A percentile compares a stretch with the other conserved stretches of the same genome.
Evolutionary conservation across 2,329 filamentous ascomycete genomes (phyloP).

Genomic region (Erysiphe neolycopersici): DNA sequence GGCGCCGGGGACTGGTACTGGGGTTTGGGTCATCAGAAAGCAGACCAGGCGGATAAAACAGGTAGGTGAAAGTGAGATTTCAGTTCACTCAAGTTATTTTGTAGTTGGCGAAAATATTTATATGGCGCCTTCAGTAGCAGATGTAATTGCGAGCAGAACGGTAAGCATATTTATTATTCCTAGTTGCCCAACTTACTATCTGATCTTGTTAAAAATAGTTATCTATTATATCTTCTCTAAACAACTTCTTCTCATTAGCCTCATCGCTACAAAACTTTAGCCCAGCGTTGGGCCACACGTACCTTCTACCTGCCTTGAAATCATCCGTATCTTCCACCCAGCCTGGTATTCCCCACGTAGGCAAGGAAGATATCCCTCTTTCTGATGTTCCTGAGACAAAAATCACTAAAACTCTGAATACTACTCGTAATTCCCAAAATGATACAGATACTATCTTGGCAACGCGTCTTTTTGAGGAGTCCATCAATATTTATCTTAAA

Average conservation of each 20-base stretch:
- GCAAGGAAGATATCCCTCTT: conserved; percentile 18
- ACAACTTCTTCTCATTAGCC: conserved; percentile 13
- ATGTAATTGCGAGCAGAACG: conserved; percentile 30
- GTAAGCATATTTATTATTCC: conserved; percentile 16
- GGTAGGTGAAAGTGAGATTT: conserved; percentile 29
- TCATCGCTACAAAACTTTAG: conserved; percentile 18
- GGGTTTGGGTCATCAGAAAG: conserved; percentile 44
- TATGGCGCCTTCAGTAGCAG: conserved; percentile 33
- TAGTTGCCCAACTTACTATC: neutral
- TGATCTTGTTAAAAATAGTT: conserved; percentile 2
- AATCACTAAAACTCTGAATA: neutral
- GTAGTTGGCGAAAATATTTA: conserved; percentile 40
- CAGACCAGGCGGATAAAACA: conserved; percentile 32
- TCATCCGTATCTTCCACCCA: conserved; percentile 6
- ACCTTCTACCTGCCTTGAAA: conserved; percentile 8
- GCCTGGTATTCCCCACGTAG: conserved; percentile 5
- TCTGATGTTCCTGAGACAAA: conserved; percentile 14
- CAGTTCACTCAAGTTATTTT: conserved; percentile 32
- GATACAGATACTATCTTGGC: conserved; percentile 9
- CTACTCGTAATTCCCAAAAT: conserved; percentile 5
- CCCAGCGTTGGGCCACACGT: conserved; percentile 21
- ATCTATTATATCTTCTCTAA: conserved; percentile 10
- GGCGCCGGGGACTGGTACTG: conserved; percentile 30
- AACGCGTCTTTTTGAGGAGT: conserved; percentile 22
- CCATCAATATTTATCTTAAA: conserved; percentile 27